Evolutionary conservation across 2,329 filamentous ascomycete genomes (phyloP).

Genomic region (Fusarium pininemorale): DNA sequence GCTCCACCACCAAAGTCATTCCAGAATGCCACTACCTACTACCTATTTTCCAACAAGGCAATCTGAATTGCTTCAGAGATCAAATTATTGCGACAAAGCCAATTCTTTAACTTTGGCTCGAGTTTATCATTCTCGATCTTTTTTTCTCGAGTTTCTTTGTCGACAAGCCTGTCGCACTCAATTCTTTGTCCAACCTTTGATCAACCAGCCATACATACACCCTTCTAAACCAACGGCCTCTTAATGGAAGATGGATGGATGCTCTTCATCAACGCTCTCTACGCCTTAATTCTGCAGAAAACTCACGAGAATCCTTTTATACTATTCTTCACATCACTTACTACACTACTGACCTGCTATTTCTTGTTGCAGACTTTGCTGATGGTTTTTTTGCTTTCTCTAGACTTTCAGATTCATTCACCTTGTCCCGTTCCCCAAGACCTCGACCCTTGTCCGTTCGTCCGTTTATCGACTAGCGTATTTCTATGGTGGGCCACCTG

Average conservation of each 20-base stretch:
- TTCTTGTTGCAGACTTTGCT: slow-evolving; percentile 31
- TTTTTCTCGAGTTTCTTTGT: slow-evolving; percentile 26
- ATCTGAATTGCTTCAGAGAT: slow-evolving; percentile 23
- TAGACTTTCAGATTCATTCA: slow-evolving; percentile 37
- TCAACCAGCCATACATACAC: slow-evolving; percentile 14
- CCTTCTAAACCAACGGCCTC: slow-evolving; percentile 3
- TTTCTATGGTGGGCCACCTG: slow-evolving; percentile 33
- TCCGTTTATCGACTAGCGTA: slow-evolving; percentile 38
- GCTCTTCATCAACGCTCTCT: slow-evolving; percentile 18
- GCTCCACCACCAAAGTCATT: slow-evolving; percentile 35
- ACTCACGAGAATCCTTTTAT: not conserved
- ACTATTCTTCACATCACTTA: not conserved
- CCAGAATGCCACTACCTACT: slow-evolving; percentile 27
- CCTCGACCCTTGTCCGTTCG: slow-evolving; percentile 31
- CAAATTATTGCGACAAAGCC: slow-evolving; percentile 26
- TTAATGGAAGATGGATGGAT: slow-evolving; percentile 13
- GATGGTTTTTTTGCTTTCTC: slow-evolving; percentile 33
- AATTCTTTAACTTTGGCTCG: slow-evolving; percentile 31
- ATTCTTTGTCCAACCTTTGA: slow-evolving; percentile 39
- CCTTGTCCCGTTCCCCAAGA: slow-evolving; percentile 22
- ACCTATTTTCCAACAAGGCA: slow-evolving; percentile 23
- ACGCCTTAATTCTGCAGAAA: slow-evolving; percentile 3
- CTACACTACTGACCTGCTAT: not conserved
- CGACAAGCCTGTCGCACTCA: slow-evolving; percentile 12
- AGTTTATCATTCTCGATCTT: slow-evolving; percentile 7